phyloP scores from a whole-genome alignment of 140 eudicot genomes.

The Stevia rebaudiana region DNA sequence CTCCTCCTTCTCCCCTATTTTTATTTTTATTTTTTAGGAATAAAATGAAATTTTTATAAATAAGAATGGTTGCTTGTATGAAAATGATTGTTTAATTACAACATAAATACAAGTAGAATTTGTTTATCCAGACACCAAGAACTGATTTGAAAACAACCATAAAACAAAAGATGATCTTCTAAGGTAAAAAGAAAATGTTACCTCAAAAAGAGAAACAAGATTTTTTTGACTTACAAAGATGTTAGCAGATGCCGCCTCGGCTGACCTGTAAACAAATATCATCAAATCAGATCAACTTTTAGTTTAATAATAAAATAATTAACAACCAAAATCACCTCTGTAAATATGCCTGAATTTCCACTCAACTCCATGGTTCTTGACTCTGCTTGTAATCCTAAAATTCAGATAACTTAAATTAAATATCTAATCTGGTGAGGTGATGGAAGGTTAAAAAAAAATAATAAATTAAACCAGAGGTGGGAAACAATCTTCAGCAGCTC shows the following conservation, averaged over 20 bases:
- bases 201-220: slow-evolving; percentile 85
- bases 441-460: not conserved
- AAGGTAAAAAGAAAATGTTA: slow-evolving; percentile 19
- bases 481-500: slow-evolving; percentile 91
- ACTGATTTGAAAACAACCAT: not conserved
- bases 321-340: slow-evolving; percentile 47
- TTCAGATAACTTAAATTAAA: too few species aligned
- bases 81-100: not conserved
- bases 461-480: slow-evolving; percentile 50
- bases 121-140: not conserved
- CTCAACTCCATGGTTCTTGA: slow-evolving; percentile 90
- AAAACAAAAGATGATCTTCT: not conserved
- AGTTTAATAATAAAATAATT: not conserved
- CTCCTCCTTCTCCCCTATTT: slow-evolving; percentile 76
- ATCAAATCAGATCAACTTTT: slow-evolving; percentile 9
- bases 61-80: not conserved
- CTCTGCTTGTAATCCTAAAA: slow-evolving; percentile 72
- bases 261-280: slow-evolving; percentile 50
- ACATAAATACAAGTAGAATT: not conserved
- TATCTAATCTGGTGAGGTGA: too few species aligned
- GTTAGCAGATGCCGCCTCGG: slow-evolving; percentile 96
- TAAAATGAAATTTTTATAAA: not conserved
- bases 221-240: slow-evolving; percentile 88
- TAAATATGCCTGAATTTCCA: slow-evolving; percentile 93
- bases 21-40: not conserved